A percentile compares a stretch with the other conserved stretches of the same genome.
These are phyloP conservation scores for Dacryopinax primogenitus DNA, from an alignment of 768 basidiomycete genomes.

Conservation along the genomic window DNA sequence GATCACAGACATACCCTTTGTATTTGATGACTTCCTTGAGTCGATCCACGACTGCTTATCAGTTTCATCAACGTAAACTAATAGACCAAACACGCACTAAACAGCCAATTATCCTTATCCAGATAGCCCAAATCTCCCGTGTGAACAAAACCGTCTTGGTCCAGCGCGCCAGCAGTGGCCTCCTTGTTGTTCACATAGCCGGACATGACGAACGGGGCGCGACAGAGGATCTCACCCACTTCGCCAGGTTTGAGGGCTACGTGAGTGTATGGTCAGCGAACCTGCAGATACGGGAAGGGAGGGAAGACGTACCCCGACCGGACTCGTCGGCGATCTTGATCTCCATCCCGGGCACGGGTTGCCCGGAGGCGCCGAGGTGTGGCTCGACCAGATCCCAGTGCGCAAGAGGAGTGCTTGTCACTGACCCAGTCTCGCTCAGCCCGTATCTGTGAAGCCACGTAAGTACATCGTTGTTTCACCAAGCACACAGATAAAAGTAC, in stretches of 20 bases:
- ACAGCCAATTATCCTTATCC: slow-evolving; percentile 12
- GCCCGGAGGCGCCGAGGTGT: slow-evolving; percentile 15
- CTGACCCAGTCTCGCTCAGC: slow-evolving; percentile 19
- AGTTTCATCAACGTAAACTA: background rate
- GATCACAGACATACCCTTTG: slow-evolving; percentile 16
- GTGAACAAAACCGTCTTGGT: slow-evolving; percentile 18
- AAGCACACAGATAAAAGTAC: background rate
- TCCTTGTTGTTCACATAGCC: slow-evolving; percentile 21
- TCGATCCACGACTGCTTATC: slow-evolving; percentile 17
- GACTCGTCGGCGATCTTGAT: background rate
- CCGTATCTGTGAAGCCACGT: slow-evolving; percentile 15
- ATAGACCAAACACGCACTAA: background rate
- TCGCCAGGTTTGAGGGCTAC: slow-evolving; percentile 9
- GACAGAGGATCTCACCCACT: slow-evolving; percentile 20
- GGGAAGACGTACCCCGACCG: slow-evolving; percentile 3
- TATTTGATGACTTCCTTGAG: slow-evolving; percentile 24
- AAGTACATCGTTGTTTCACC: too few relatives aligned
- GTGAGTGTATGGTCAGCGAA: background rate
- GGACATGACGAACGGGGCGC: slow-evolving; percentile 15
- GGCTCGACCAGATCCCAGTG: slow-evolving; percentile 18
- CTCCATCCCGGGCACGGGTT: slow-evolving; percentile 10
- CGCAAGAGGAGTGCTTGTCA: slow-evolving; percentile 13
- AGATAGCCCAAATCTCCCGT: slow-evolving; percentile 23
- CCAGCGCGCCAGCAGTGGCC: slow-evolving; percentile 20
- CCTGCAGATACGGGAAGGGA: background rate